A percentile compares a stretch with the other conserved stretches of the same genome.
Conservation (phyloP, 1,139 yeast genomes). For the Scheffersomyces cryptocercus region DNA sequence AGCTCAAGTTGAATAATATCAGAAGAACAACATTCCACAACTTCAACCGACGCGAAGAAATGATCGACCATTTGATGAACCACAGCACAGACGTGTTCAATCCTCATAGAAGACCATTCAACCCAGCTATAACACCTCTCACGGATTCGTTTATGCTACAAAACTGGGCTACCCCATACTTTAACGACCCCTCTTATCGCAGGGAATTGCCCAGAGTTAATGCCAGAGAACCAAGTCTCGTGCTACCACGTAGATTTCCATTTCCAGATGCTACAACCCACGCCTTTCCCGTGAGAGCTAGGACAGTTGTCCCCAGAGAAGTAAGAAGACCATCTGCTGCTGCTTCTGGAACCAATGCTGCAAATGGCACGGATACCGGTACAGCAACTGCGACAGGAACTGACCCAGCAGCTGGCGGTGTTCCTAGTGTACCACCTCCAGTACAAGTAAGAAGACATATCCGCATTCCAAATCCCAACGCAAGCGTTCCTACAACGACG, state of each 20-base stretch:
- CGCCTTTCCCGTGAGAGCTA: background rate
- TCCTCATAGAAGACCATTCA: constrained; percentile 34
- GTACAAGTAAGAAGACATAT: too few relatives aligned
- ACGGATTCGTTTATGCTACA: constrained; percentile 45
- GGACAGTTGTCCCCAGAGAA: too few relatives aligned
- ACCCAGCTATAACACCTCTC: constrained; percentile 42
- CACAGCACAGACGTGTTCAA: constrained; percentile 42
- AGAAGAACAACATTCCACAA: constrained; percentile 9
- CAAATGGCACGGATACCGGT: background rate
- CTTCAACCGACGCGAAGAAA: constrained; percentile 16
- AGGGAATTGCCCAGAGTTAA: constrained; percentile 1
- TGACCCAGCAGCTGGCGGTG: too few relatives aligned
- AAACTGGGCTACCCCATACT: constrained; percentile 33
- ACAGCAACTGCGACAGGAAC: too few relatives aligned
- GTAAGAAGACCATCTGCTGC: background rate
- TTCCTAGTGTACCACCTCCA: too few relatives aligned
- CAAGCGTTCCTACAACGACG: too few relatives aligned
- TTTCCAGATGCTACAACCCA: constrained; percentile 18
- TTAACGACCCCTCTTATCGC: constrained; percentile 2
- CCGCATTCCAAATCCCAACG: too few relatives aligned
- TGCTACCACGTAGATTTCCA: constrained; percentile 34
- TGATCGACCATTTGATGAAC: constrained; percentile 25
- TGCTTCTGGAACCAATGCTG: constrained; percentile 1
- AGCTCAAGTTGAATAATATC: constrained; percentile 19
- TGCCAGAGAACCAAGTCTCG: constrained; percentile 13